Evolutionary conservation across 1,284 basidiomycete genomes (phyloP).

Genomic region (Puccinia coronata): DNA sequence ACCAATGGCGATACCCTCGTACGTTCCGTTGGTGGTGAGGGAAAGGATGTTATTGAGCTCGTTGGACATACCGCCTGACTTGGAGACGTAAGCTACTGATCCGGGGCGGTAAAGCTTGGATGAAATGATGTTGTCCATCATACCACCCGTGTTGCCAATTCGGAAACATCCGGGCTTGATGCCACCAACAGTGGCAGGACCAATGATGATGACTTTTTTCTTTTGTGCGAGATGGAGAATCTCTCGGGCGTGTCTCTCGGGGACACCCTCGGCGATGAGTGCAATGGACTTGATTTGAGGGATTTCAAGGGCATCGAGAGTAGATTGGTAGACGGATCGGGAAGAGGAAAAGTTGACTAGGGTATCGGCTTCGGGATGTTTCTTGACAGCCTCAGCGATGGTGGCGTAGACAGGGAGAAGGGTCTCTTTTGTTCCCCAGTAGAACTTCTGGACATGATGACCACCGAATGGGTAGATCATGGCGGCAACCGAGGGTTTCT

Average conservation of each 20-base stretch:
- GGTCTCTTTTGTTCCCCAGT: conserved; percentile 99
- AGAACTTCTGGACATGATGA: conserved; percentile 99
- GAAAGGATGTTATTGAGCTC: conserved; percentile 99
- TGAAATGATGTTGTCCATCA: conserved; percentile 99
- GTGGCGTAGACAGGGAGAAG: conserved; percentile 95
- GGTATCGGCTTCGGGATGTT: conserved; percentile 95
- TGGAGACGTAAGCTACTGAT: no score
- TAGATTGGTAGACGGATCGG: no score
- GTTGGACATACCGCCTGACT: conserved; percentile 99
- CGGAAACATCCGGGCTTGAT: conserved; percentile 99
- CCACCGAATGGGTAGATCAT: conserved; percentile 99
- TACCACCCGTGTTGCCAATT: conserved; percentile 98
- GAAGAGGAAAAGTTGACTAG: conserved; percentile 98
- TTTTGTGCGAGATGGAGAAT: conserved; percentile 84
- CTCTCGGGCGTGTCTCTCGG: conserved; percentile 94
- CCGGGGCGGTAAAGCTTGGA: no score
- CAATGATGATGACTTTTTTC: conserved; percentile 91
- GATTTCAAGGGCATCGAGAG: conserved; percentile 78
- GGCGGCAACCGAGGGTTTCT: conserved; percentile 90
- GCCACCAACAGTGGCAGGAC: conserved; percentile 97
- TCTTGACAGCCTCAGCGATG: conserved; percentile 85
- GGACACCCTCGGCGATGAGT: conserved; percentile 97
- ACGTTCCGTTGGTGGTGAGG: conserved; percentile 94
- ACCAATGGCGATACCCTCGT: conserved; percentile 99
- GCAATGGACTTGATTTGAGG: conserved; percentile 78